Percentiles rank a stretch among this genome's conserved stretches.
Evolutionary conservation across 129 eudicot species (phyloP).

Genomic region (Escallonia rubra): DNA sequence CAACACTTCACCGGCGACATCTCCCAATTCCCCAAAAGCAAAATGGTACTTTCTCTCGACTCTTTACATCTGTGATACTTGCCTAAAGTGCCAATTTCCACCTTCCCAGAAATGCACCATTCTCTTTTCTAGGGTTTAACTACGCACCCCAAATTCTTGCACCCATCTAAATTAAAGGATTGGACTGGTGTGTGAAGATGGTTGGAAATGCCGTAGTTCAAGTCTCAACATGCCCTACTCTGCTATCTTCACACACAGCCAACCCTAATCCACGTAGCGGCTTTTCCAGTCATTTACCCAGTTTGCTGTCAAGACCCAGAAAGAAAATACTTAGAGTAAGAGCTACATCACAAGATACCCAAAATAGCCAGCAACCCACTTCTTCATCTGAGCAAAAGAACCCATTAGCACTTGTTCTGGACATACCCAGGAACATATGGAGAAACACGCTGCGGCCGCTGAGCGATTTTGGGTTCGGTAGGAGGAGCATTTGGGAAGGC

Average conservation of each 20-base stretch:
- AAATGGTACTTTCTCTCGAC: too few relatives aligned
- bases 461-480: constrained; percentile 85
- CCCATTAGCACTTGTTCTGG: constrained; percentile 44
- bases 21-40: too few relatives aligned
- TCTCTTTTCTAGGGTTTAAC: too few relatives aligned
- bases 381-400: constrained; percentile 31
- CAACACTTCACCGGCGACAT: too few relatives aligned
- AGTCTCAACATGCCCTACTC: constrained; percentile 36
- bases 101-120: too few relatives aligned
- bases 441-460: constrained; percentile 66
- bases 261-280: constrained; percentile 20
- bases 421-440: constrained; percentile 65
- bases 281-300: constrained; percentile 27
- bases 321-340: constrained; percentile 21
- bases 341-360: constrained; percentile 42
- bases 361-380: constrained; percentile 36
- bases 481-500: constrained; percentile 93
- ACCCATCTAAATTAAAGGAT: too few relatives aligned
- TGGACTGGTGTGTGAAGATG: constrained; percentile 23
- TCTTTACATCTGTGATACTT: too few relatives aligned
- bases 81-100: too few relatives aligned
- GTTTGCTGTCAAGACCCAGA: constrained; percentile 29
- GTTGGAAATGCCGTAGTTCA: constrained; percentile 31
- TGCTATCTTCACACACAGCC: constrained; percentile 31
- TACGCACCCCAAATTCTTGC: too few relatives aligned